Evolutionary conservation across 2,329 filamentous ascomycete species (phyloP), one percentile per base, ranked within the genome.

Genomic region (Pseudogymnoascus sp.): DNA sequence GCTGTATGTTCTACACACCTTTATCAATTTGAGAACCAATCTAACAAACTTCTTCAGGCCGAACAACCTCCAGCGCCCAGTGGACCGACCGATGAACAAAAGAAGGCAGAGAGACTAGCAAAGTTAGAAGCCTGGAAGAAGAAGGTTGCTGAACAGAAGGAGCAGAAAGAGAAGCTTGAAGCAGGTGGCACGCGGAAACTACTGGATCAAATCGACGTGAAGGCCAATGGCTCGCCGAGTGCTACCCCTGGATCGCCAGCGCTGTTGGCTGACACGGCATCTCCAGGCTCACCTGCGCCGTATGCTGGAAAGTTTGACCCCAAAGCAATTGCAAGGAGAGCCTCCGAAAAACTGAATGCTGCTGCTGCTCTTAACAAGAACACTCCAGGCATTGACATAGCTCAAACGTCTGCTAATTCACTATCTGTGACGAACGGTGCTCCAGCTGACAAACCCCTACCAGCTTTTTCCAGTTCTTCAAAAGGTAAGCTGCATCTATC

Each of bases 121-220:
- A 93, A 91, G 73, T 77, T 96, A 29, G 90, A 93, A 74, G 90
- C 90, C 64, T 96, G 92, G 93, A 96, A 96, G 77, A 89, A 91
- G 76, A 93, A 93, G 76, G 88, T 91, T 73, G 81, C 81, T 5
- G 89, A 91, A 67, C 86, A 86, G 72, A 87, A 88, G 69, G 87
- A 88, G 69, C 83, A 83, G 67, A 90, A 90, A 73, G 85, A 89
- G 72, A 86, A 85, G 71, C 81, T 86, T 51, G 85, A 85, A 62
- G 80, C 84, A 42, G 84, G 83, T 64, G 86, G 85, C 67, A 83
- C 87, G 40, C 81, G 85, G 69, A 89, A 83, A 69, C 83, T 91
- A 63, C 78, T 89, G 64, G 86, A 87, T 70, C 85, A 89, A 75
- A 91, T 89, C 81, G 89, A 89, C 73, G 86, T 85, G 73, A 91